These are phyloP conservation scores for Chaetomium cochliodes DNA, from an alignment of 495 filamentous ascomycete genomes.

Conservation along the genomic window DNA sequence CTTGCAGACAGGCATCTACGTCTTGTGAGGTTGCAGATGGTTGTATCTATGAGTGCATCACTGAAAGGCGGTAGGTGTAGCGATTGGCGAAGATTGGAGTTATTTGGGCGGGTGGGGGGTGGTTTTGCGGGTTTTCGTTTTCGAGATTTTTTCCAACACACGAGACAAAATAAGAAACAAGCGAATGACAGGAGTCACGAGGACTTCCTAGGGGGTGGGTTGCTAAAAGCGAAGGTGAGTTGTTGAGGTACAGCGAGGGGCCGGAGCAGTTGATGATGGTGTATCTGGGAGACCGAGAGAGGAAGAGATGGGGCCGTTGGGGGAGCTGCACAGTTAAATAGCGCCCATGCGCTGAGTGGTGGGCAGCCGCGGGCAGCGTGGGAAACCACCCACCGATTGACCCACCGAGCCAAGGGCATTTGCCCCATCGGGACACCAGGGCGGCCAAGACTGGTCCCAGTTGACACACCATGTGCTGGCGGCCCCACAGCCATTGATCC, in stretches of 20 bases:
- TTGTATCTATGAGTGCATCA: slow-evolving; percentile 18
- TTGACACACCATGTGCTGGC: slow-evolving; percentile 24
- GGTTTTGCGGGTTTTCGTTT: slow-evolving; percentile 27
- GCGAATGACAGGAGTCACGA: slow-evolving; percentile 66
- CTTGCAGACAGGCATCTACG: slow-evolving; percentile 29
- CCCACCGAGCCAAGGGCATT: slow-evolving; percentile 6
- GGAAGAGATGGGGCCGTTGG: slow-evolving; percentile 32
- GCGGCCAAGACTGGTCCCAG: slow-evolving; percentile 22
- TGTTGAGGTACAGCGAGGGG: slow-evolving; percentile 40
- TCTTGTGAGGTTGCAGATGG: slow-evolving; percentile 17
- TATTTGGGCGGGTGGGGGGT: not conserved
- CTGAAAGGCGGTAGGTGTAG: slow-evolving; percentile 17
- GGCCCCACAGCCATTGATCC: slow-evolving; percentile 3
- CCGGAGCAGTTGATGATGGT: slow-evolving; percentile 36
- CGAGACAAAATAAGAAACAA: slow-evolving; percentile 46
- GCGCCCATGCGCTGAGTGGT: slow-evolving; percentile 20
- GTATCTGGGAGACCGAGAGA: slow-evolving; percentile 37
- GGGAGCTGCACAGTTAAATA: slow-evolving; percentile 42
- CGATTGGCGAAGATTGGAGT: not conserved
- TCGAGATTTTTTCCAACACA: slow-evolving; percentile 41
- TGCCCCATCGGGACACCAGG: slow-evolving; percentile 30
- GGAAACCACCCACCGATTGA: not conserved
- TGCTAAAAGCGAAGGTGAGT: slow-evolving; percentile 54
- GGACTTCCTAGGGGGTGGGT: slow-evolving; percentile 54
- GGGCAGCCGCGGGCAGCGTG: slow-evolving; percentile 1